Conservation (phyloP, 257 asterid species). For the Apocynum venetum region DNA sequence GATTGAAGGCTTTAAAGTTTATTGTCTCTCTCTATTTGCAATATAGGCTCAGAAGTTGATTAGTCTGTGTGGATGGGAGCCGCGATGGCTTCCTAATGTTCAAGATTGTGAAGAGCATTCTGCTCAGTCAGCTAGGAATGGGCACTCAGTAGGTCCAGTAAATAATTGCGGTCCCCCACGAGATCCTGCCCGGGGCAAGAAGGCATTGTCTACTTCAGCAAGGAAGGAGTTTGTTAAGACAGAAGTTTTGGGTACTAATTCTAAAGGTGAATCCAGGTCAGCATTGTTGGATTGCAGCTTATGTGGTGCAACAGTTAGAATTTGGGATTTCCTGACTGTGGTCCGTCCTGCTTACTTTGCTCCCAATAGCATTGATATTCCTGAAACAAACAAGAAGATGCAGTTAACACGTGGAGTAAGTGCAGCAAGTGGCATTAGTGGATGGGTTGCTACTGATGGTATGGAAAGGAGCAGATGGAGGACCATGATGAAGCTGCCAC, state of each 20-base stretch:
- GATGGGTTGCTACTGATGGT: slow-evolving; percentile 84
- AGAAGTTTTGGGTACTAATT: slow-evolving; percentile 49
- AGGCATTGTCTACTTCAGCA: slow-evolving; percentile 62
- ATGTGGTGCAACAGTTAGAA: slow-evolving; percentile 96
- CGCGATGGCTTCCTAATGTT: slow-evolving; percentile 98
- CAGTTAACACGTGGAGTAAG: slow-evolving; percentile 82
- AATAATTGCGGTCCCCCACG: slow-evolving; percentile 59
- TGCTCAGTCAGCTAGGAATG: slow-evolving; percentile 94
- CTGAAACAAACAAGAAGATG: slow-evolving; percentile 88
- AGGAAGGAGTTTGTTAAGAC: slow-evolving; percentile 42
- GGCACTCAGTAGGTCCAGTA: slow-evolving; percentile 75
- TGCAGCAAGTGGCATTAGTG: slow-evolving; percentile 99
- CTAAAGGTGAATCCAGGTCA: slow-evolving; percentile 71
- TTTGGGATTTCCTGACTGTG: slow-evolving; percentile 86
- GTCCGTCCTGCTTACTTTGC: slow-evolving; percentile 72
- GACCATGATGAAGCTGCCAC: slow-evolving; percentile 84
- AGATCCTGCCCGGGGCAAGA: slow-evolving; percentile 78
- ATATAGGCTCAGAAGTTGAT: slow-evolving; percentile 90
- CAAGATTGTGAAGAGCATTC: slow-evolving; percentile 99
- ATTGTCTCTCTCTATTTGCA: slow-evolving; percentile 11
- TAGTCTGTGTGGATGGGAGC: slow-evolving; percentile 99
- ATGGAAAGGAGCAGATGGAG: slow-evolving; percentile 73
- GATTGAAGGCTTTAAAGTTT: not conserved
- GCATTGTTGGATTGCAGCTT: slow-evolving; percentile 93
- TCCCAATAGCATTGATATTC: slow-evolving; percentile 70